Percentiles rank a stretch among this genome's conserved stretches.
Evolutionary conservation across 805 yeast genomes (phyloP).

Genomic region (Lachancea quebecensis): DNA sequence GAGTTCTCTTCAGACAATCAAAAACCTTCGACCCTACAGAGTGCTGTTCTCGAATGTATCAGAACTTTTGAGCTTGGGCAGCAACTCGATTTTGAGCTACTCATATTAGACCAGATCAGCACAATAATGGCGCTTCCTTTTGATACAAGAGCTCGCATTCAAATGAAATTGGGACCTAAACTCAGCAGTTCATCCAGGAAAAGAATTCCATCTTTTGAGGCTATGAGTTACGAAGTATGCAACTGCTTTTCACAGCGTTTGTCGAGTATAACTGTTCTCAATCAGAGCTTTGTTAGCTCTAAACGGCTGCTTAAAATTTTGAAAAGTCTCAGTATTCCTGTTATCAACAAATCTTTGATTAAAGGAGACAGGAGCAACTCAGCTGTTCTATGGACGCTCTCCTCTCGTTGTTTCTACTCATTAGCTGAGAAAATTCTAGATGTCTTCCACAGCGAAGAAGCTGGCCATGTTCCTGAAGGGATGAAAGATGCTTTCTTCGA

Average conservation of each 20-base stretch:
- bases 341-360: constrained; percentile 38
- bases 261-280: constrained; percentile 25
- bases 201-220: constrained; percentile 57
- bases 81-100: constrained; percentile 36
- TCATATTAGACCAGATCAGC: constrained; percentile 48
- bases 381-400: constrained; percentile 48
- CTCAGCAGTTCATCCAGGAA: constrained; percentile 21
- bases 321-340: constrained; percentile 46
- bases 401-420: constrained; percentile 36
- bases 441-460: constrained; percentile 2
- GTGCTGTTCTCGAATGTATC: constrained; percentile 47
- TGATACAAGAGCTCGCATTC: constrained; percentile 51
- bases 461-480: constrained; percentile 1
- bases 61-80: constrained; percentile 24
- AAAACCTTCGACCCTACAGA: constrained; percentile 59
- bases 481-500: constrained; percentile 13
- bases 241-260: constrained; percentile 36
- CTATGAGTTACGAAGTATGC: constrained; percentile 46
- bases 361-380: constrained; percentile 9
- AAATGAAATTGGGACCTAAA: constrained; percentile 43
- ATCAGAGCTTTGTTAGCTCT: constrained; percentile 36
- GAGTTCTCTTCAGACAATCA: constrained; percentile 46
- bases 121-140: constrained; percentile 52
- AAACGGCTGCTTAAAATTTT: constrained; percentile 40
- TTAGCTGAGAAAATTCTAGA: constrained; percentile 28